These are phyloP conservation scores for Chenopodium suecicum DNA, from an alignment of 148 eudicot species.

Conservation along the genomic window DNA sequence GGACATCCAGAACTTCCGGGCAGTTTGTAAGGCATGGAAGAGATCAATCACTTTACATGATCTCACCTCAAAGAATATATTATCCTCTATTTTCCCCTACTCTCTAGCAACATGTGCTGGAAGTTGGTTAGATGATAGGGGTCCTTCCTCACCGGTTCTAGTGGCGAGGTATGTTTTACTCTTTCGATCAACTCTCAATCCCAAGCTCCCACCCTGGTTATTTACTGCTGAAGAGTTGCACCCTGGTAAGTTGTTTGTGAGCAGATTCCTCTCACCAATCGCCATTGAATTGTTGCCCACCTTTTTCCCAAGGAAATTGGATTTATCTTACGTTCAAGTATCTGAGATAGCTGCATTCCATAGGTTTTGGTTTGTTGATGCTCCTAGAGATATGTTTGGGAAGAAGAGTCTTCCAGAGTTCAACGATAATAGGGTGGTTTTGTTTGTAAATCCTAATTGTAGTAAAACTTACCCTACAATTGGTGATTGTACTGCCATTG, in stretches of 20 bases:
- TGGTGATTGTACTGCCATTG: background rate
- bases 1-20: background rate
- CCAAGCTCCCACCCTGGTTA: constrained; percentile 2
- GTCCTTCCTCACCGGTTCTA: too few species aligned
- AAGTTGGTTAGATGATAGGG: too few species aligned
- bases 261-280: background rate
- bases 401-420: too few species aligned
- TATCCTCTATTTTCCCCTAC: background rate
- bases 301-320: background rate
- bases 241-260: background rate
- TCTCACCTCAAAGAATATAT: background rate
- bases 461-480: background rate
- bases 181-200: too few species aligned
- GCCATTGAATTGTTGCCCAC: background rate
- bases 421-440: background rate
- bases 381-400: too few species aligned
- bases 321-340: background rate
- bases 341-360: background rate
- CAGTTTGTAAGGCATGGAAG: background rate
- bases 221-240: constrained; percentile 4
- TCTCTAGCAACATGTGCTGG: background rate
- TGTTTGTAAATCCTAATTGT: background rate
- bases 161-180: background rate
- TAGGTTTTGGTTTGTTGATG: too few species aligned
- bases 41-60: background rate